A percentile compares a stretch with the other conserved stretches of the same genome.
These are phyloP conservation scores for Lentinula novae-zelandiae DNA, from an alignment of 1,284 basidiomycete species.

Conservation along the genomic window DNA sequence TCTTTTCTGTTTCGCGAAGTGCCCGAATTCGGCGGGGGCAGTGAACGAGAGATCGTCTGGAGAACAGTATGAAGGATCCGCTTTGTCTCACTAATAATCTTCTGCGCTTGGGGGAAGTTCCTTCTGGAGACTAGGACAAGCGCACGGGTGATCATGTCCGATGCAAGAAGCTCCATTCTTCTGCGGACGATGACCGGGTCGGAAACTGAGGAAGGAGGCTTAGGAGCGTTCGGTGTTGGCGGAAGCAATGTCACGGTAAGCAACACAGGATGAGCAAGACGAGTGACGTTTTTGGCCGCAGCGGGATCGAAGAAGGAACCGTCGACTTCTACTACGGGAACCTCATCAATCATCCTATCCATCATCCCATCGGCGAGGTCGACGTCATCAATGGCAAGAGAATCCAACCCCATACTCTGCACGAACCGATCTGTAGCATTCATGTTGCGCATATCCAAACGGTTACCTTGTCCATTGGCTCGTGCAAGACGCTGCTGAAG, in stretches of 20 bases:
- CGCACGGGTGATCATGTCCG: slow-evolving; percentile 93
- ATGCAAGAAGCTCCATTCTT: slow-evolving; percentile 88
- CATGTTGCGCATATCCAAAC: slow-evolving; percentile 33
- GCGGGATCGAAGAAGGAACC: slow-evolving; percentile 90
- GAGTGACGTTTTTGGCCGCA: slow-evolving; percentile 75
- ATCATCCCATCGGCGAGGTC: slow-evolving; percentile 83
- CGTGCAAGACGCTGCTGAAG: slow-evolving; percentile 33
- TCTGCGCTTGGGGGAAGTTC: slow-evolving; percentile 83
- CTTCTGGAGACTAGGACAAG: slow-evolving; percentile 85
- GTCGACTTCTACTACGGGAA: slow-evolving; percentile 89
- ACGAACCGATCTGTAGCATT: slow-evolving; percentile 81
- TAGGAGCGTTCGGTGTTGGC: slow-evolving; percentile 33
- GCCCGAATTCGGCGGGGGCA: slow-evolving; percentile 50
- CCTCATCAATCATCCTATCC: slow-evolving; percentile 90
- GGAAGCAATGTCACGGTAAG: slow-evolving; percentile 87
- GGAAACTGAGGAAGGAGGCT: slow-evolving; percentile 50
- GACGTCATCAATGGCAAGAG: slow-evolving; percentile 65
- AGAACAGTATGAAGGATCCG: slow-evolving; percentile 82
- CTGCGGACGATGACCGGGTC: slow-evolving; percentile 88
- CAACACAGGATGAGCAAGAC: slow-evolving; percentile 84
- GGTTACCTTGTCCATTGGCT: slow-evolving; percentile 10
- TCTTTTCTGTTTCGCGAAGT: slow-evolving; percentile 71
- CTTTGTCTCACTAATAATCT: slow-evolving; percentile 86
- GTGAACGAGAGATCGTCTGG: slow-evolving; percentile 70
- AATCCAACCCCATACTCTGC: slow-evolving; percentile 75